Base-by-base conservation (phyloP, 768 basidiomycete species). In the Tulasnella sp. region DNA sequence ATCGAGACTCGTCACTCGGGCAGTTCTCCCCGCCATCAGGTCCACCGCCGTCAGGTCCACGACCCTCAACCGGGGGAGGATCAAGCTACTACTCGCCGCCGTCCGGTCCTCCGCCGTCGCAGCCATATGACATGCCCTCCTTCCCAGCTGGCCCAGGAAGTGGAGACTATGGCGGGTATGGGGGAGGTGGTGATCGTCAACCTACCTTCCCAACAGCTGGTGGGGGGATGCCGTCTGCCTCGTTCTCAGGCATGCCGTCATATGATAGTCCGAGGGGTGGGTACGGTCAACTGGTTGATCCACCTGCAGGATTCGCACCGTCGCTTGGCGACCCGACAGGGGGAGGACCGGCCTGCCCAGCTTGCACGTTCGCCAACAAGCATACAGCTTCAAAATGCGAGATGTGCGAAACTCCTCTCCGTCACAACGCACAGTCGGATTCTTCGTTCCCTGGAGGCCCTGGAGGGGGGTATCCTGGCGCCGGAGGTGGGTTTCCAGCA, bases 391-490 rank as follows among this genome's bases (percentile, higher is more conserved):
- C 24, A 19, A 38, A 49, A 34, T 24, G 48, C 22, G 27, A 30
- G 42, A 41, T 25, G 45, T 22, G 45, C 57, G n/a, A 51, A 24
- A n/a, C 49, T 49, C 57, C 57, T 30, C 11, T 49, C 29, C 21
- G 46, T 27, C 19, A 29, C 19, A 1, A 22, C 7, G 34, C 7
- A 7, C 34, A 38, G 5, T 38, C 34, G 7, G 34, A 15, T 38
- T 5, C 57, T 25, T 34, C 57, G 15, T 59, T 59, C 48, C 45
- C 50, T 22, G 50, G 50, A 21, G 46, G 46, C 11, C 27, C 46
- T 48, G 46, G 46, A 48, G 11, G 19, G 5, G 27, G 46, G 19
- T 29, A 7, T 11, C 46, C 46, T 48, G 46, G 46, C 5, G 46
- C 7, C 42, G 42, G 42, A 43, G 19, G 12, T 12, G 42, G 42